Conservation (phyloP, 176 grass and related monocot species). For the Aegilops bicornis region DNA sequence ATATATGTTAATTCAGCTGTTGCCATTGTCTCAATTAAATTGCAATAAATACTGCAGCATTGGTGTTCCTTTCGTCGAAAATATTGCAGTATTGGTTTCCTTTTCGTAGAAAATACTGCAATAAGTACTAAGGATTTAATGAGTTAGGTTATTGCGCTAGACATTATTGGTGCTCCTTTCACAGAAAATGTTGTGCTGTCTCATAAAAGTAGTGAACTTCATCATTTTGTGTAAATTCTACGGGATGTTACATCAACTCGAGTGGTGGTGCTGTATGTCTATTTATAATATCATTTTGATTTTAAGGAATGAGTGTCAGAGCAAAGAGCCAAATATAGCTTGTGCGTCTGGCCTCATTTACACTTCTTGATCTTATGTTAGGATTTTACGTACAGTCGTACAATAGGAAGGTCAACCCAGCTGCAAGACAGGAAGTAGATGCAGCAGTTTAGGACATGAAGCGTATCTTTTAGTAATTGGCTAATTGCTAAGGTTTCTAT, state of each 20-base stretch:
- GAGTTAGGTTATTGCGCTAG: not conserved
- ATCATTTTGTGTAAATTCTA: not conserved
- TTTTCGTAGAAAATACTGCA: not conserved
- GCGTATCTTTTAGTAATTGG: not conserved
- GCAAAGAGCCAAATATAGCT: not conserved
- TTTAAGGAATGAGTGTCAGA: not conserved
- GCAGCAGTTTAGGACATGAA: not conserved
- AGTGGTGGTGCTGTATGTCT: not conserved
- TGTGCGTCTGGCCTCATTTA: not conserved
- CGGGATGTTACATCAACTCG: not conserved
- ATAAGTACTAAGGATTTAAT: not conserved
- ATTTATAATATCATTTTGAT: not conserved
- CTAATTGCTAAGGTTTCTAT: not conserved
- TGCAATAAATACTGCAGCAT: not conserved
- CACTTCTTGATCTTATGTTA: not conserved
- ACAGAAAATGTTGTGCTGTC: not conserved
- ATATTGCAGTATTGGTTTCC: no score
- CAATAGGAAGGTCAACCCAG: not conserved
- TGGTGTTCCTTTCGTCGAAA: no score
- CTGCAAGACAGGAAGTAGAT: not conserved
- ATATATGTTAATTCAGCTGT: not conserved
- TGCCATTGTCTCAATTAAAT: not conserved
- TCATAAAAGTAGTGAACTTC: not conserved
- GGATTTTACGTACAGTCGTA: not conserved
- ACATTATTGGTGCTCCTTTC: not conserved